Base-by-base conservation (phyloP, 2,329 filamentous ascomycete genomes). In the Ophiosphaerella herpotricha region DNA sequence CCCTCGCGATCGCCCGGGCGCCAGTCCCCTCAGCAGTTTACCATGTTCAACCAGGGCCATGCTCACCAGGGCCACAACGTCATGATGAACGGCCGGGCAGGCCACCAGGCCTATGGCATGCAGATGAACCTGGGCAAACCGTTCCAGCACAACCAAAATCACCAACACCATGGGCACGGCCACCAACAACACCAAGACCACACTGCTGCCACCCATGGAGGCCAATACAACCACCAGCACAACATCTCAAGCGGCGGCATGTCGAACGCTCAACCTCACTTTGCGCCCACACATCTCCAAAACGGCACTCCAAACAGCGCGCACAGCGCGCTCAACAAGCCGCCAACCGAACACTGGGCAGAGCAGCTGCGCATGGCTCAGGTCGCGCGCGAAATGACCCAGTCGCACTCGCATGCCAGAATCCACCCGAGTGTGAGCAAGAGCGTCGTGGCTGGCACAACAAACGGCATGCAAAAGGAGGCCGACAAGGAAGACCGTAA, bases 291-390 rank as follows among this genome's bases (percentile, higher is more conserved):
- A 48, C 82, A 85, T 61, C 69, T 85, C 39, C 82, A 84, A 49
- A 86, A 86, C 66, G 82, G 83, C 35, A 82, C 81, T 7, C 79
- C 82, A 6, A 74, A 74, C 39, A 79, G 78, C 50, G 75, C 78
- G n/a, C 81, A 85, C 57, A 82, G 80, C 53, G 80, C 79, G 29
- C 69, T 82, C 23, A 80, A 78, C 55, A 84, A 85, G 54, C 78
- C 81, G n/a, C 78, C 81, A 58, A 85, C 80, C 57, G 82, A 85
- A 58, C 89, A 96, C 73, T 97, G 92, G 92, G 86, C 88, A 57
- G 88, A 94, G 68, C 94, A 99, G 75, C 75, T 96, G 58, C 86
- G 89, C 55, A 77, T 92, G 65, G 88, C 87, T 56, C 89, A 92
- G 59, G 88, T 91, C 55, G 85, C 90, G 38, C 78, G 83, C 48